Evolutionary conservation across 306 rosid species (phyloP).

Genomic region (Delonix regia): DNA sequence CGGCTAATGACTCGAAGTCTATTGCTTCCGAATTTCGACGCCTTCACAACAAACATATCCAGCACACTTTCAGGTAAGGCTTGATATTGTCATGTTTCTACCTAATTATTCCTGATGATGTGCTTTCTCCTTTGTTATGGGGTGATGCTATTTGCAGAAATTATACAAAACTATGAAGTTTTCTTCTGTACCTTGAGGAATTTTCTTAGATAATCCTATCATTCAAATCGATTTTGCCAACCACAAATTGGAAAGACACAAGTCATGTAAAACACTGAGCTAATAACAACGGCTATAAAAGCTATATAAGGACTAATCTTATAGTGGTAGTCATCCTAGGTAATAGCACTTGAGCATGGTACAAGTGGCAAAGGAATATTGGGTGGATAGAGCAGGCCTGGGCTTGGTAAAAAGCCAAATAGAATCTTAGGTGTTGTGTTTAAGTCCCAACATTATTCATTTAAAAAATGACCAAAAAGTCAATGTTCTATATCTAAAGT

Average conservation of each 20-base stretch:
- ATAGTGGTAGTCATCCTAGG: neutral
- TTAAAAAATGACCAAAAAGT: too few relatives aligned
- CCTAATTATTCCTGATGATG: neutral
- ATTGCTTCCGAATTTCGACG: constrained; percentile 73
- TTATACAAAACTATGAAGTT: neutral
- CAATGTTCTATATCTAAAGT: too few relatives aligned
- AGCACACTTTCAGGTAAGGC: constrained; percentile 68
- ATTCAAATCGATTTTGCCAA: neutral
- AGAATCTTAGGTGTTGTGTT: too few relatives aligned
- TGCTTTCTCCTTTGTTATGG: neutral
- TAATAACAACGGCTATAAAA: neutral
- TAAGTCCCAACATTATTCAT: too few relatives aligned
- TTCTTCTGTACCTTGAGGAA: neutral
- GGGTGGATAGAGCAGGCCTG: too few relatives aligned
- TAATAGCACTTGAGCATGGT: too few relatives aligned
- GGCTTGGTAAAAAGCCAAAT: too few relatives aligned
- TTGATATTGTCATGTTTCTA: constrained; percentile 19
- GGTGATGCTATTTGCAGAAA: neutral
- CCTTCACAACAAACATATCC: constrained; percentile 63
- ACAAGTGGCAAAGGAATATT: too few relatives aligned
- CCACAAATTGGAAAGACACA: neutral
- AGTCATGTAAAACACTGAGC: too few relatives aligned
- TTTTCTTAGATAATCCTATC: neutral
- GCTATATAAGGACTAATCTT: neutral
- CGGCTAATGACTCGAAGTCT: constrained; percentile 68